Evolutionary conservation across 345 rosid genomes (phyloP), one percentile per base, ranked within the genome.

Genomic region (Erucastrum elatum): DNA sequence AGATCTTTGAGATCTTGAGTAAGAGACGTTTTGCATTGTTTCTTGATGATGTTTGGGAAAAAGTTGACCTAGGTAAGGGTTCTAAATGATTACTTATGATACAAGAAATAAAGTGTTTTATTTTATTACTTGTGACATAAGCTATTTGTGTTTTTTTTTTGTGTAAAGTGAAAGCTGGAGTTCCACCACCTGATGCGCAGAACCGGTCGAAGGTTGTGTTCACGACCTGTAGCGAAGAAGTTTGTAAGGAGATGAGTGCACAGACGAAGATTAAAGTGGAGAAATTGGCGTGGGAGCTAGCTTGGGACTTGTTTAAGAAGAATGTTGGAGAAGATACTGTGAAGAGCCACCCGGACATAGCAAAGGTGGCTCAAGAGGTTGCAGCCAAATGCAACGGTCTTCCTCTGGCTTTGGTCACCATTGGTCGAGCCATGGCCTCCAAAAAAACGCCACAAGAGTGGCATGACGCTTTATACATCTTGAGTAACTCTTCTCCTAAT

Each of bases 21-120:
- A 80, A 80, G 80, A 75, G 83, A 75, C 67, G 80, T 9, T 80
- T 80, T 6, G 83, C 76, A 64, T 80, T 80, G 80, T 80, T 80
- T 37, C 83, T 80, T 64, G 83, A 75, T 75, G 84, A 84, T 67
- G 68, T 84, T 21, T 84, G 86, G 86, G 84, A 81, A 61, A 78
- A 62, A 27, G 71, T 84, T 56, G 82, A 84, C 63, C 80, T 80
- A 0, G 77, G 83, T 80, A 80, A 80, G 80, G 15, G 26, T 2
- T 68, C 6, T 53, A 17, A 34, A 17, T 10, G 3, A 25, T 30
- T 25, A 75, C 66, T 68, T 74, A n/a, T n/a, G n/a, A 3, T 0
- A 2, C n/a, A 79, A 68, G 78, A 53, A 35, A 8, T 2, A 4
- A 0, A 59, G 0, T 1, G 12, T n/a, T 44, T 33, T 33, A 11